Evolutionary conservation across 805 yeast species (phyloP).

Genomic region (Wickerhamomyces pijperi): DNA sequence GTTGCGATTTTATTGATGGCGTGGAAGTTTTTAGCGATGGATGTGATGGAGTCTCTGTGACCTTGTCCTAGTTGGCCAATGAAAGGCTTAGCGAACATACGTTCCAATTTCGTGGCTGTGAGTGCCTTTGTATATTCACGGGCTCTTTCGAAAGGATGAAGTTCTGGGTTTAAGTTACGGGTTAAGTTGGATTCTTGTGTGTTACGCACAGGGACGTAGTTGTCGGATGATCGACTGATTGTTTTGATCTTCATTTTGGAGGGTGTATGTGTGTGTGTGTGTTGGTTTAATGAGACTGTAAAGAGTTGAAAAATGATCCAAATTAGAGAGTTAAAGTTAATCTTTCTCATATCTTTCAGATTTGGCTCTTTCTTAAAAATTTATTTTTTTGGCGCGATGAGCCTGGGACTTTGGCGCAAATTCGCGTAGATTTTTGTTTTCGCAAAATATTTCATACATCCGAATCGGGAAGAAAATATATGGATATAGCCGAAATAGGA

Average conservation of each 20-base stretch:
- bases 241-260: slow-evolving; percentile 17
- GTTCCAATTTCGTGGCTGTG: slow-evolving; percentile 88
- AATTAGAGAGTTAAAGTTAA: no score
- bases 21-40: slow-evolving; percentile 68
- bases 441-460: no score
- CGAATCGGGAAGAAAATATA: no score
- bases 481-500: no score
- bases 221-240: slow-evolving; percentile 62
- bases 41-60: slow-evolving; percentile 88
- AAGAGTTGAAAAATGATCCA: no score
- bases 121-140: slow-evolving; percentile 91
- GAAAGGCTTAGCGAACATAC: slow-evolving; percentile 97
- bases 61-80: slow-evolving; percentile 92
- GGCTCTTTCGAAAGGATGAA: slow-evolving; percentile 96
- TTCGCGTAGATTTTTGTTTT: no score
- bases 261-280: not conserved
- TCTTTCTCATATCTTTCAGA: no score
- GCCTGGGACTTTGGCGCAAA: no score
- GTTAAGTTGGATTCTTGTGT: slow-evolving; percentile 83
- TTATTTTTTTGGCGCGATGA: no score
- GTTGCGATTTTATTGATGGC: slow-evolving; percentile 70
- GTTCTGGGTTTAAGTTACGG: slow-evolving; percentile 82
- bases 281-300: no score
- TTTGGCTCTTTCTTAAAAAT: no score
- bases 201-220: slow-evolving; percentile 84